Conservation (phyloP, 495 filamentous ascomycete genomes). For the Aspergillus olivimuriae region DNA sequence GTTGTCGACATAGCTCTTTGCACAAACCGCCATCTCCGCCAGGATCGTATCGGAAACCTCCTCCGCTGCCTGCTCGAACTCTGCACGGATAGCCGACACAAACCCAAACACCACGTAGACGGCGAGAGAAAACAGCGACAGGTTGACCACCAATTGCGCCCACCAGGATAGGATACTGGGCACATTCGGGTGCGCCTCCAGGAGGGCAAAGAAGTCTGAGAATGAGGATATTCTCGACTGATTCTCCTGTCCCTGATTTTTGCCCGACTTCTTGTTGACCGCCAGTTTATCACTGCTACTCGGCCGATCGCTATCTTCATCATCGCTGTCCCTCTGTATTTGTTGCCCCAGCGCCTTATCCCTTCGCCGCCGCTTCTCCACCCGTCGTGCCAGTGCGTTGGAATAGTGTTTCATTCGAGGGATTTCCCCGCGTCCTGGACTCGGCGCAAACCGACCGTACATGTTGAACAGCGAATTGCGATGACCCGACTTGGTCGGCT, state of each 20-base stretch:
- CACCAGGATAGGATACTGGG: slow-evolving; percentile 82
- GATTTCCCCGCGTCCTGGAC: slow-evolving; percentile 54
- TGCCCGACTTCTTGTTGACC: slow-evolving; percentile 16
- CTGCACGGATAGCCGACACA: slow-evolving; percentile 62
- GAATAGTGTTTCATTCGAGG: slow-evolving; percentile 46
- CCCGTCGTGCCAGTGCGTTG: slow-evolving; percentile 43
- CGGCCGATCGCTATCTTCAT: slow-evolving; percentile 41
- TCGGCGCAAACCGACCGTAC: slow-evolving; percentile 40
- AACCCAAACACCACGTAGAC: slow-evolving; percentile 68
- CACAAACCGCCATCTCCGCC: slow-evolving; percentile 65
- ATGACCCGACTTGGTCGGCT: slow-evolving; percentile 36
- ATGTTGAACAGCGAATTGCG: slow-evolving; percentile 38
- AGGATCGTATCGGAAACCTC: slow-evolving; percentile 57
- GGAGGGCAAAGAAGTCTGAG: slow-evolving; percentile 53
- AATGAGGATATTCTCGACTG: slow-evolving; percentile 35
- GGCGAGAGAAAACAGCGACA: slow-evolving; percentile 58
- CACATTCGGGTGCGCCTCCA: slow-evolving; percentile 77
- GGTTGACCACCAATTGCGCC: slow-evolving; percentile 73
- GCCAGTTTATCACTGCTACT: slow-evolving; percentile 34
- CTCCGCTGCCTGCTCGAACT: slow-evolving; percentile 66
- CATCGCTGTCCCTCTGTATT: slow-evolving; percentile 36
- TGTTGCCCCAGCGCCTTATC: slow-evolving; percentile 39
- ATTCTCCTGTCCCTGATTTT: slow-evolving; percentile 4
- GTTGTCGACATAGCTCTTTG: slow-evolving; percentile 64
- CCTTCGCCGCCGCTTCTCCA: slow-evolving; percentile 48